Conservation (phyloP, 1,284 basidiomycete genomes). For the Peniophora sp. region DNA sequence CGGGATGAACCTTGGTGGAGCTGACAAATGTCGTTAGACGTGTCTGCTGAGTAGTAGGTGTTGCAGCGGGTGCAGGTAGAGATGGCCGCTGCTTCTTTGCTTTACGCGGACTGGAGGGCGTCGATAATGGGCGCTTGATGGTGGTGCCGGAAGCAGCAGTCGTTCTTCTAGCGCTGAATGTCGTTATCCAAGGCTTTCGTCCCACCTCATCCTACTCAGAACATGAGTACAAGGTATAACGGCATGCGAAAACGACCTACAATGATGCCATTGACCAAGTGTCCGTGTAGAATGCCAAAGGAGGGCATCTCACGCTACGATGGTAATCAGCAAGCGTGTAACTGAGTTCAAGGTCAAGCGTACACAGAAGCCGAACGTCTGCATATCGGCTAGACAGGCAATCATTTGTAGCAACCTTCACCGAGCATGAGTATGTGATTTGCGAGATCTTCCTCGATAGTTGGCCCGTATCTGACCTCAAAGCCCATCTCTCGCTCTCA, state of each 20-base stretch:
- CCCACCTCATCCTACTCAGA: conserved; percentile 41
- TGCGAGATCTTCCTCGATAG: no score
- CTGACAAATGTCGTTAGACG: conserved; percentile 13
- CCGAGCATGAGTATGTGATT: no score
- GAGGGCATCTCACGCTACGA: conserved; percentile 66
- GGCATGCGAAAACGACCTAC: conserved; percentile 28
- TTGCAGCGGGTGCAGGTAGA: background rate
- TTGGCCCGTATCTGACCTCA: conserved; percentile 37
- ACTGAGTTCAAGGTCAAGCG: conserved; percentile 6
- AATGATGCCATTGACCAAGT: conserved; percentile 57
- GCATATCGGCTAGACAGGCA: conserved; percentile 40
- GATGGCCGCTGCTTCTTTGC: conserved; percentile 15
- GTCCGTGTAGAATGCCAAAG: conserved; percentile 53
- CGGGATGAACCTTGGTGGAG: background rate
- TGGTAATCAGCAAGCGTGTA: background rate
- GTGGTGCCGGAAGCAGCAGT: no score
- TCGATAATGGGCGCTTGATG: no score
- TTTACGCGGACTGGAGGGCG: background rate
- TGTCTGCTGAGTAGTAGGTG: conserved; percentile 10
- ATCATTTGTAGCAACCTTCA: conserved; percentile 60
- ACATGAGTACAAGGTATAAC: no score
- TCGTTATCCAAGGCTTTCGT: conserved; percentile 19
- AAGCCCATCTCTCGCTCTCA: conserved; percentile 65
- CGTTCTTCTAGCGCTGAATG: no score
- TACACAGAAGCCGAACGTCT: conserved; percentile 40